A percentile compares a stretch with the other conserved stretches of the same genome.
phyloP scores from a whole-genome alignment of 495 filamentous ascomycete genomes.

The Evansstolkia leycettana region DNA sequence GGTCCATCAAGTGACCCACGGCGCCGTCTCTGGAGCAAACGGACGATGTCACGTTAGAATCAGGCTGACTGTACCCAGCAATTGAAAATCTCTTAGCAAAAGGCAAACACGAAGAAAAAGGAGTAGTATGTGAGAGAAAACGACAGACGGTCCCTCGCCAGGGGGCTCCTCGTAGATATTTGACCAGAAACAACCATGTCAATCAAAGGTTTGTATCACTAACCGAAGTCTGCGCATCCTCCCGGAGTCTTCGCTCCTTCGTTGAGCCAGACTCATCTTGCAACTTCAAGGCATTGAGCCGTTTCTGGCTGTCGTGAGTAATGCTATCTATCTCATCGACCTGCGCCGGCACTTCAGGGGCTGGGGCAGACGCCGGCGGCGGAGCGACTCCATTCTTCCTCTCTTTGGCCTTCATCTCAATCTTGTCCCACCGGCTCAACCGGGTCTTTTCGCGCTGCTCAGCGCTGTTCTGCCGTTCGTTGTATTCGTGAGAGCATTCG shows the following conservation, averaged over 20 bases:
- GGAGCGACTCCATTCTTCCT: slow-evolving; percentile 39
- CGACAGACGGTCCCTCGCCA: not conserved
- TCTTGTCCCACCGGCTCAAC: slow-evolving; percentile 73
- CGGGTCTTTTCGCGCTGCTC: slow-evolving; percentile 64
- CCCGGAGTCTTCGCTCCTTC: slow-evolving; percentile 34
- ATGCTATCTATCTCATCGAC: slow-evolving; percentile 62
- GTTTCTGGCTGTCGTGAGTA: slow-evolving; percentile 71
- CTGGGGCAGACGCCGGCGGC: slow-evolving; percentile 18
- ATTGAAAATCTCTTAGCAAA: slow-evolving; percentile 31
- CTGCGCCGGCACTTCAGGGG: slow-evolving; percentile 39
- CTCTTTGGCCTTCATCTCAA: slow-evolving; percentile 66
- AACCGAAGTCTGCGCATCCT: slow-evolving; percentile 31
- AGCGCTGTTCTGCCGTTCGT: slow-evolving; percentile 86
- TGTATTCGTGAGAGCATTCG: slow-evolving; percentile 95
- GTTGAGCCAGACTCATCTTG: slow-evolving; percentile 50
- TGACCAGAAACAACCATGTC: slow-evolving; percentile 2
- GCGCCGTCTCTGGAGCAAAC: slow-evolving; percentile 39
- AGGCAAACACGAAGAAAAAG: slow-evolving; percentile 9
- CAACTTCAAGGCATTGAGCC: slow-evolving; percentile 72
- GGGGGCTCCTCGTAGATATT: too few relatives aligned
- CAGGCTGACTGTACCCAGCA: slow-evolving; percentile 31
- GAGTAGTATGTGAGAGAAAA: not conserved
- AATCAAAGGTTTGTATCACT: slow-evolving; percentile 22
- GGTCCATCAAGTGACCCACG: slow-evolving; percentile 29
- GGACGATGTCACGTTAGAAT: slow-evolving; percentile 41